Evolutionary conservation across 495 filamentous ascomycete genomes (phyloP).

Genomic region (Immersiella caudata): DNA sequence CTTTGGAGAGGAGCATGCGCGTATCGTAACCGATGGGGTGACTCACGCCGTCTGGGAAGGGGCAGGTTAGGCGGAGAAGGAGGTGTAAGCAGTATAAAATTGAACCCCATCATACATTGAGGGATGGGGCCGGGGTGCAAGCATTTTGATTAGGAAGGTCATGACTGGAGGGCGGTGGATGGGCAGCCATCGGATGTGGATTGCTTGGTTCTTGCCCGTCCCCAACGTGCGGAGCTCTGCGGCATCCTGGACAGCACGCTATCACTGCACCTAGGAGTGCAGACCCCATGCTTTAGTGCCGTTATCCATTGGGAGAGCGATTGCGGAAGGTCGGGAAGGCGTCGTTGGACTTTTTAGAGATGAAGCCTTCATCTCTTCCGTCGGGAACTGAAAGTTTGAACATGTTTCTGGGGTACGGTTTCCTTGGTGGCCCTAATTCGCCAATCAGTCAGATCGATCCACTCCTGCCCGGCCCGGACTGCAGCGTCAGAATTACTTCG

Average conservation of each 20-base stretch:
- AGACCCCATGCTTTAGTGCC: background rate
- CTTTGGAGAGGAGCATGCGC: background rate
- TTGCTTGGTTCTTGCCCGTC: background rate
- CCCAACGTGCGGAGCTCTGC: background rate
- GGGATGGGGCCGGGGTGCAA: background rate
- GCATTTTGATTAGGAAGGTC: conserved; percentile 14
- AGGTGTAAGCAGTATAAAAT: conserved; percentile 8
- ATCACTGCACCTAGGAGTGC: conserved; percentile 2
- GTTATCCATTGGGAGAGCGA: background rate
- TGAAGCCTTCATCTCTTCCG: too few species aligned
- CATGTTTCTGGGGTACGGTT: too few species aligned
- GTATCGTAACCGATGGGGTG: background rate
- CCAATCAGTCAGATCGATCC: background rate
- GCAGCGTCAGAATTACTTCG: background rate
- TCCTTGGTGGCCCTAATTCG: too few species aligned
- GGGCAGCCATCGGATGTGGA: background rate
- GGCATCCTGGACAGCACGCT: conserved; percentile 4
- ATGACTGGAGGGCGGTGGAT: background rate
- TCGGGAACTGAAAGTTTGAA: too few species aligned
- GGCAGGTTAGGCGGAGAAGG: background rate
- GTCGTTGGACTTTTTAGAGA: background rate
- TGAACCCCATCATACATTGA: background rate
- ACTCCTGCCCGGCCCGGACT: background rate
- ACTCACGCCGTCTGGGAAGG: background rate
- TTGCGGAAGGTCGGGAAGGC: background rate